These are phyloP conservation scores for Endocalyx cinctus DNA, from an alignment of 2,329 filamentous ascomycete species.

Conservation along the genomic window DNA sequence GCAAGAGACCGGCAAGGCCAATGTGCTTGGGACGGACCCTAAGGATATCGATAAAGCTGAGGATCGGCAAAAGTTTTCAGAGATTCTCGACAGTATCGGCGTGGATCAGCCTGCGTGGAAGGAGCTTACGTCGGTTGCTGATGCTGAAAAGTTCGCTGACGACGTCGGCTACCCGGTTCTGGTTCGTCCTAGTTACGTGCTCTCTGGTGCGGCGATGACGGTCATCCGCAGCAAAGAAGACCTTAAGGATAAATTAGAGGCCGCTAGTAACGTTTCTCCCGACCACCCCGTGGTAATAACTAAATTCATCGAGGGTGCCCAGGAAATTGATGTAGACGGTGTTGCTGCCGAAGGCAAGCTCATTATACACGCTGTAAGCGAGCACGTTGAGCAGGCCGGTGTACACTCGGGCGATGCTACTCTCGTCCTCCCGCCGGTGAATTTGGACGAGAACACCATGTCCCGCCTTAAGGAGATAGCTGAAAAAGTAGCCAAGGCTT, in stretches of 20 bases:
- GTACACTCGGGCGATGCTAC: constrained; percentile 98
- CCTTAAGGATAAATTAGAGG: constrained; percentile 90
- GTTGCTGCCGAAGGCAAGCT: constrained; percentile 84
- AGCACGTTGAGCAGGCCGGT: constrained; percentile 95
- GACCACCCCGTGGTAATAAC: constrained; percentile 98
- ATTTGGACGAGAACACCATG: constrained; percentile 73
- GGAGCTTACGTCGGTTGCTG: constrained; percentile 84
- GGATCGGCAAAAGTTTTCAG: constrained; percentile 96
- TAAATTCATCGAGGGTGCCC: constrained; percentile 94
- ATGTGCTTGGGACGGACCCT: constrained; percentile 88
- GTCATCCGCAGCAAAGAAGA: constrained; percentile 86
- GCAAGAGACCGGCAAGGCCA: constrained; percentile 85
- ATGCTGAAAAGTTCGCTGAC: constrained; percentile 81
- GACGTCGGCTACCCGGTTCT: constrained; percentile 89
- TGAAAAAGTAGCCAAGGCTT: constrained; percentile 91
- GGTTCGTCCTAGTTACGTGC: constrained; percentile 89
- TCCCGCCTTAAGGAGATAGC: constrained; percentile 92
- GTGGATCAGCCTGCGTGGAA: constrained; percentile 98
- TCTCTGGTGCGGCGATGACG: constrained; percentile 97
- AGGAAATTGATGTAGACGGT: constrained; percentile 95
- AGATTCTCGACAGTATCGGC: constrained; percentile 93
- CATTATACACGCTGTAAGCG: constrained; percentile 84
- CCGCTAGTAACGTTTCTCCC: constrained; percentile 83
- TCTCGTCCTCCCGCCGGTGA: constrained; percentile 80
- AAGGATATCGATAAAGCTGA: constrained; percentile 96